Conservation (phyloP, 164 flowering plant genomes). For the Tinospora cordifolia region DNA sequence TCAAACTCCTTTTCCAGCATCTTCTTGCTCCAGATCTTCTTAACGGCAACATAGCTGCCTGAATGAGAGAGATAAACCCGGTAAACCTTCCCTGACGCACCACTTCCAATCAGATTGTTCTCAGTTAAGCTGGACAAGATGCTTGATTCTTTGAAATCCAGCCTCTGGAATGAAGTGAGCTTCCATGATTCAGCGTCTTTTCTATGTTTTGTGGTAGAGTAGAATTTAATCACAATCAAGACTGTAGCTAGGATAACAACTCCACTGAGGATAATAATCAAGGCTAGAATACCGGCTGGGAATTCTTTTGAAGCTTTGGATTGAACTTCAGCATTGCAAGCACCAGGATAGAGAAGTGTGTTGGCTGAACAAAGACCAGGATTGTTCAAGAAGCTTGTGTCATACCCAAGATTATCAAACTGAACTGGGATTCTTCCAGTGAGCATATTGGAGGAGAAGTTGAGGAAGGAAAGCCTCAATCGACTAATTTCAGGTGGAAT, state of each 20-base stretch:
- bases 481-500: slow-evolving; percentile 48
- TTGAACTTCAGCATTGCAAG: no score
- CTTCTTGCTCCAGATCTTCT: slow-evolving; percentile 48
- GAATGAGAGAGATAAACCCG: slow-evolving; percentile 23
- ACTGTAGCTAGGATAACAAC: slow-evolving; percentile 17
- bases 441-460: slow-evolving; percentile 63
- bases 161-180: slow-evolving; percentile 61
- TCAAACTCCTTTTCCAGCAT: slow-evolving; percentile 53
- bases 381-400: slow-evolving; percentile 60
- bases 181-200: slow-evolving; percentile 43
- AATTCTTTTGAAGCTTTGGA: not conserved
- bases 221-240: slow-evolving; percentile 27
- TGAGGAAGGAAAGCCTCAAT: slow-evolving; percentile 34
- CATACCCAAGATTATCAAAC: slow-evolving; percentile 44
- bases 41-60: slow-evolving; percentile 62
- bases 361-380: slow-evolving; percentile 43
- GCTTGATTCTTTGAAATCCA: slow-evolving; percentile 46
- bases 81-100: slow-evolving; percentile 80
- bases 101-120: slow-evolving; percentile 57
- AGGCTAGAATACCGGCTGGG: slow-evolving; percentile 26
- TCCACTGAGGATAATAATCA: slow-evolving; percentile 25
- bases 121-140: slow-evolving; percentile 52
- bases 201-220: slow-evolving; percentile 23
- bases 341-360: slow-evolving; percentile 27
- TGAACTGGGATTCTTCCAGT: slow-evolving; percentile 50